These are phyloP conservation scores for Hypoxylon perforatum DNA, from an alignment of 495 filamentous ascomycete species.

Conservation along the genomic window DNA sequence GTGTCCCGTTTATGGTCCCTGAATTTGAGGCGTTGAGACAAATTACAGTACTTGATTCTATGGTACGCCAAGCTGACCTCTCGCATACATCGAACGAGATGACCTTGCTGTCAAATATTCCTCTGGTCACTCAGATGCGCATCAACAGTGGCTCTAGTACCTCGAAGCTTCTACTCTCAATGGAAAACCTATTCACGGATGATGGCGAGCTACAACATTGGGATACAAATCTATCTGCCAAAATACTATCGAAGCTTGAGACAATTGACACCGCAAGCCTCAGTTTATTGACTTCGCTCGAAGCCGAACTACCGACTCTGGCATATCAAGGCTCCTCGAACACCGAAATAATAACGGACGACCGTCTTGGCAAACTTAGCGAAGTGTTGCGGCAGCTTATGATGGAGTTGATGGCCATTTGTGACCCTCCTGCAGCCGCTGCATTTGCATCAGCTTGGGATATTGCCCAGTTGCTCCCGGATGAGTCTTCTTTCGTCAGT, in stretches of 20 bases:
- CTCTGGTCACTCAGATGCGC: slow-evolving; percentile 58
- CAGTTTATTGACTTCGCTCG: slow-evolving; percentile 70
- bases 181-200: slow-evolving; percentile 56
- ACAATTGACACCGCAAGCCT: slow-evolving; percentile 65
- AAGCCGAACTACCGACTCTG: slow-evolving; percentile 72
- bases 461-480: background rate
- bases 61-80: slow-evolving; percentile 32
- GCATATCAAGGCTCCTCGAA: slow-evolving; percentile 63
- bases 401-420: slow-evolving; percentile 58
- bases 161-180: slow-evolving; percentile 50
- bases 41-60: slow-evolving; percentile 60
- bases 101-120: slow-evolving; percentile 57
- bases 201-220: slow-evolving; percentile 55
- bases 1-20: slow-evolving; percentile 64
- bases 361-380: slow-evolving; percentile 60
- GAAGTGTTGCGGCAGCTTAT: slow-evolving; percentile 61
- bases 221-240: slow-evolving; percentile 64
- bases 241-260: slow-evolving; percentile 66
- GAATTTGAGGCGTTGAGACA: slow-evolving; percentile 77
- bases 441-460: slow-evolving; percentile 20
- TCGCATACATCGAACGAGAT: slow-evolving; percentile 44
- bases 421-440: slow-evolving; percentile 35
- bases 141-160: slow-evolving; percentile 50
- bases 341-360: slow-evolving; percentile 57
- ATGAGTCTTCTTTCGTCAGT: slow-evolving; percentile 7